Conservation (phyloP, 768 basidiomycete species). For the Crassisporium funariophilum region DNA sequence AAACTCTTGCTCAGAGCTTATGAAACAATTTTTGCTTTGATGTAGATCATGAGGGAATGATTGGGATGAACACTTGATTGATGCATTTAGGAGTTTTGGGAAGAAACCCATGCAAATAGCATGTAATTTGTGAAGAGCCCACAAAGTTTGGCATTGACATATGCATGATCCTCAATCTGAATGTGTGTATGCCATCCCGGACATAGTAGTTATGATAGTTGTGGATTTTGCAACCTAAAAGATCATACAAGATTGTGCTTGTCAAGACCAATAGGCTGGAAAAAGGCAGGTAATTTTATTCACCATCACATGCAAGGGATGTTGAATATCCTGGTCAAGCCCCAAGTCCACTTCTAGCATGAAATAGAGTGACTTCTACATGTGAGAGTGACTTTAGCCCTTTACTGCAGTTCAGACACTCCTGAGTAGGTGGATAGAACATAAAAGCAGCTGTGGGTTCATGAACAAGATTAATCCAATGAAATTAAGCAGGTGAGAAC, state of each 20-base stretch:
- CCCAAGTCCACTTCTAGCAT: not conserved
- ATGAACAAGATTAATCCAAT: too few species aligned
- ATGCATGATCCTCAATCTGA: slow-evolving; percentile 13
- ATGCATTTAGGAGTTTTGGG: slow-evolving; percentile 13
- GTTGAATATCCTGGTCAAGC: slow-evolving; percentile 6
- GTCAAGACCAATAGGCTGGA: not conserved
- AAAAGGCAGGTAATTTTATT: too few species aligned
- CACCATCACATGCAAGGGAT: slow-evolving; percentile 7
- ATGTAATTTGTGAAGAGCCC: slow-evolving; percentile 13
- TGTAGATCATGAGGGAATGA: not conserved
- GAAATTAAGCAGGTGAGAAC: too few species aligned
- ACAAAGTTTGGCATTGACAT: slow-evolving; percentile 7
- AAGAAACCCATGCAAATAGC: slow-evolving; percentile 17
- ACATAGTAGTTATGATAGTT: slow-evolving; percentile 12
- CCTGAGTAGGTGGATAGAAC: slow-evolving; percentile 8
- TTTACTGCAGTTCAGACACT: not conserved
- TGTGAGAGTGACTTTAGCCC: slow-evolving; percentile 1
- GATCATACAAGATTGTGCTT: too few species aligned
- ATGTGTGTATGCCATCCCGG: not conserved
- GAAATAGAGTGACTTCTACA: slow-evolving; percentile 1
- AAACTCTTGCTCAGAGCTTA: slow-evolving; percentile 13
- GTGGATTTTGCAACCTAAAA: slow-evolving; percentile 6
- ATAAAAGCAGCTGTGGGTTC: slow-evolving; percentile 5
- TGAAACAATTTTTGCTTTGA: too few species aligned
- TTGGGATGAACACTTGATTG: not conserved